phyloP scores from a whole-genome alignment of 2,329 filamentous ascomycete species.

The Colletotrichum kahawae region DNA sequence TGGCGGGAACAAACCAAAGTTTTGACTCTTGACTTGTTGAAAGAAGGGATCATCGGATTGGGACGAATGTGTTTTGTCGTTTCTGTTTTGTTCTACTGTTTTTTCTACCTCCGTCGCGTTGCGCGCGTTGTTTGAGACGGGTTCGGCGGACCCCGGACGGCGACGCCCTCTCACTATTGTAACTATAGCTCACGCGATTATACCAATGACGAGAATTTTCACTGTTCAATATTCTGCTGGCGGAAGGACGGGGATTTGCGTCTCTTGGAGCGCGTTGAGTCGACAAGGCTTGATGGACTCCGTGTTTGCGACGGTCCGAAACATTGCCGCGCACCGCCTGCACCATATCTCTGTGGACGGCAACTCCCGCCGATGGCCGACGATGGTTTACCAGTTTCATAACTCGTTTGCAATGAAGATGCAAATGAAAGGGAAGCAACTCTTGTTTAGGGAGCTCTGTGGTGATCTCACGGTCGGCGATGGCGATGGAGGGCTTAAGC shows the following conservation, averaged over 20 bases:
- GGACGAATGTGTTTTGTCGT: neutral
- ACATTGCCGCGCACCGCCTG: neutral
- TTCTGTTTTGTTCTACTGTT: neutral
- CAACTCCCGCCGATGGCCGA: neutral
- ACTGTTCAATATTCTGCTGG: neutral
- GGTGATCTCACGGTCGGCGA: neutral
- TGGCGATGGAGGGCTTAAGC: neutral
- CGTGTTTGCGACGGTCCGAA: neutral
- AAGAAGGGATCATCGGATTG: neutral
- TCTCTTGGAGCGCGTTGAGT: neutral
- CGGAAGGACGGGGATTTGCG: neutral
- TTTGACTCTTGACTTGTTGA: neutral
- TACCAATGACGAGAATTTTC: slow-evolving; percentile 16
- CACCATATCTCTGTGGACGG: neutral
- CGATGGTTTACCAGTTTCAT: neutral
- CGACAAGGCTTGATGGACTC: neutral
- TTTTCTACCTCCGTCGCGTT: neutral
- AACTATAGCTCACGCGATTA: slow-evolving; percentile 22
- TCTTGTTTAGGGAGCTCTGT: neutral
- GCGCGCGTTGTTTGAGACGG: neutral
- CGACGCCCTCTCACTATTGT: slow-evolving; percentile 8
- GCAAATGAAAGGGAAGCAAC: neutral
- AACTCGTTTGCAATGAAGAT: neutral
- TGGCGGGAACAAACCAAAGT: slow-evolving; percentile 7
- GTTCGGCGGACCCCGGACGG: neutral